A percentile compares a stretch with the other conserved stretches of the same genome.
phyloP scores from a whole-genome alignment of 2,329 filamentous ascomycete genomes.

The Colletotrichum chrysophilum region DNA sequence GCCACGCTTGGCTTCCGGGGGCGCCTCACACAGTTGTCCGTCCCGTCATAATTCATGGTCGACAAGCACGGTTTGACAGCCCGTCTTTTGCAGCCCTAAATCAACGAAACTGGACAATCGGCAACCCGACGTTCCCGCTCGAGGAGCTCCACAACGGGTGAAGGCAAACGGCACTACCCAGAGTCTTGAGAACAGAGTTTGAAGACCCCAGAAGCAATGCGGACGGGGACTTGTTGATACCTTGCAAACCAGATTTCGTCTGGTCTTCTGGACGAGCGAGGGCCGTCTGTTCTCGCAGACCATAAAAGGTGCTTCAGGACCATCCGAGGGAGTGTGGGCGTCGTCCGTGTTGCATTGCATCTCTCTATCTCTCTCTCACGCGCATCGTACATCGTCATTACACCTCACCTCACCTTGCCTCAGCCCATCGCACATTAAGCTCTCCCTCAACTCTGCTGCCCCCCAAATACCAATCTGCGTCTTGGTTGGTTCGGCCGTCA shows the following conservation, averaged over 20 bases:
- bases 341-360: background rate
- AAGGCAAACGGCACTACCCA: constrained; percentile 5
- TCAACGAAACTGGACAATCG: background rate
- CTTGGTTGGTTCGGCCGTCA: background rate
- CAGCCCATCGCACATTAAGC: background rate
- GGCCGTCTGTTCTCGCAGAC: background rate
- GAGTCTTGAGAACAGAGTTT: background rate
- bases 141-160: background rate
- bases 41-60: constrained; percentile 6
- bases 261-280: background rate
- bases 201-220: background rate
- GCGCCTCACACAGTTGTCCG: background rate
- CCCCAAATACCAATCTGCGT: background rate
- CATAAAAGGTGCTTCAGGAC: background rate
- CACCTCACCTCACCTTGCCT: background rate
- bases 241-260: background rate
- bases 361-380: background rate
- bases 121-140: constrained; percentile 9
- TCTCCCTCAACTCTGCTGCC: background rate
- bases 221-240: background rate
- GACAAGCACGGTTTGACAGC: background rate
- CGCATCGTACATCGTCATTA: background rate
- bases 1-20: background rate
- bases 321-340: background rate
- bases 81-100: background rate